Evolutionary conservation across 352 stramenopile genomes (phyloP), one percentile per base, ranked within the genome.

Genomic region (Globisporangium mamillatum): DNA sequence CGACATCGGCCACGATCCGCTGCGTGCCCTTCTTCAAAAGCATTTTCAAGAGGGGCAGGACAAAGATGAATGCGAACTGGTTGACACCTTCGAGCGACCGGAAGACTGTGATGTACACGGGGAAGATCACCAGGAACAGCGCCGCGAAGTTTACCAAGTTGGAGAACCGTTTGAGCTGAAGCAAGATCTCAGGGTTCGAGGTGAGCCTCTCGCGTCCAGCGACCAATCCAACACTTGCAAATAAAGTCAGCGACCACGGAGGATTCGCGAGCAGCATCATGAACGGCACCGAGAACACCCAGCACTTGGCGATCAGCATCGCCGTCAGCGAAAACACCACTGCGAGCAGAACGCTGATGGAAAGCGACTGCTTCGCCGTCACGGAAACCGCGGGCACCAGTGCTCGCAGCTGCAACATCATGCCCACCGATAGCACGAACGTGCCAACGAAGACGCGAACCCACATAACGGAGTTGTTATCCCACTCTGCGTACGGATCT

Each of bases 41-140:
- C 6, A 48, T 24, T 29, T 68, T 68, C 24, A 68, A 46, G 1
- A 68, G 25, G 20, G 63, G 63, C 1, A 68, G 63, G 18, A 68
- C 6, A 16, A 68, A 63, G 18, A 68, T 36, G 18, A 68, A 68
- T 18, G 63, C 53, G 7, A 68, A 61, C 27, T 68, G 63, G 52
- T 38, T 16, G 1, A 34, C 14, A 22, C 38, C 54, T 3, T 24
- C 9, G 18, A 68, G 41, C 8, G 36, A 50, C 10, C 41, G 53
- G 27, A 68, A 68, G 20, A 62, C 18, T 6, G 56, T 16, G 24
- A 7, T 63, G 56, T 68, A 68, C 9, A 48, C 22, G 10, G 63
- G 63, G 41, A 62, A 68, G 27, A 68, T 46, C 36, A 63, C n/a
- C 10, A 63, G 36, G 18, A 63, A 36, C 3, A 41, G 34, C 8